Conservation (phyloP, 129 eudicot species). For the Arctium lappa region DNA sequence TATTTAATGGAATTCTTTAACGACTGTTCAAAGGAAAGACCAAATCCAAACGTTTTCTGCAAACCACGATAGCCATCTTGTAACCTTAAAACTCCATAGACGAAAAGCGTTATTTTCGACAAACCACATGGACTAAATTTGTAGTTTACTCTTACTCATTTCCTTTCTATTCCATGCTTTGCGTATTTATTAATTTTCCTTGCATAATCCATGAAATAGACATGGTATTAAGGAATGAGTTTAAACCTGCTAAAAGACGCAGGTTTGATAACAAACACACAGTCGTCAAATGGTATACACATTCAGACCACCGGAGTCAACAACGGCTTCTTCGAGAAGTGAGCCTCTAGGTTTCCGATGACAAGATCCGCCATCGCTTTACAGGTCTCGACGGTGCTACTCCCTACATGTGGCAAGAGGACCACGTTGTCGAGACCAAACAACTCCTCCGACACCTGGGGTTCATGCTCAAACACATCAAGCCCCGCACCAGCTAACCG, state of each 20-base stretch:
- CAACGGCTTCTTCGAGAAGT: constrained; percentile 53
- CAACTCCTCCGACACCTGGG: constrained; percentile 62
- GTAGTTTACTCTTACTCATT: too few relatives aligned
- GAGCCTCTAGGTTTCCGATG: constrained; percentile 69
- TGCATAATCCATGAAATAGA: neutral
- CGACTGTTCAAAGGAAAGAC: too few relatives aligned
- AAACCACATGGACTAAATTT: too few relatives aligned
- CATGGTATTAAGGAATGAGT: neutral
- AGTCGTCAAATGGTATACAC: neutral
- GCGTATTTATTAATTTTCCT: neutral
- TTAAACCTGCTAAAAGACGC: neutral
- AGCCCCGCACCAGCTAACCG: constrained; percentile 92
- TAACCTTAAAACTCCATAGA: too few relatives aligned
- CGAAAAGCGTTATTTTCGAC: too few relatives aligned
- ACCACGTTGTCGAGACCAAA: constrained; percentile 64
- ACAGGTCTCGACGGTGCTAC: constrained; percentile 58
- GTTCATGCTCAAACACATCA: constrained; percentile 80
- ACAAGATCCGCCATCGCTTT: constrained; percentile 80
- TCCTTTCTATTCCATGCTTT: neutral
- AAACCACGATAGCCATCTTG: too few relatives aligned
- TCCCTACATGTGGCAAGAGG: constrained; percentile 61
- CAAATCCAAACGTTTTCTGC: too few relatives aligned
- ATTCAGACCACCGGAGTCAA: constrained; percentile 56
- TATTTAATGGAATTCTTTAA: too few relatives aligned
- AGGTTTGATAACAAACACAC: neutral